Evolutionary conservation across 768 basidiomycete species (phyloP).

Genomic region (Serendipita sp.): DNA sequence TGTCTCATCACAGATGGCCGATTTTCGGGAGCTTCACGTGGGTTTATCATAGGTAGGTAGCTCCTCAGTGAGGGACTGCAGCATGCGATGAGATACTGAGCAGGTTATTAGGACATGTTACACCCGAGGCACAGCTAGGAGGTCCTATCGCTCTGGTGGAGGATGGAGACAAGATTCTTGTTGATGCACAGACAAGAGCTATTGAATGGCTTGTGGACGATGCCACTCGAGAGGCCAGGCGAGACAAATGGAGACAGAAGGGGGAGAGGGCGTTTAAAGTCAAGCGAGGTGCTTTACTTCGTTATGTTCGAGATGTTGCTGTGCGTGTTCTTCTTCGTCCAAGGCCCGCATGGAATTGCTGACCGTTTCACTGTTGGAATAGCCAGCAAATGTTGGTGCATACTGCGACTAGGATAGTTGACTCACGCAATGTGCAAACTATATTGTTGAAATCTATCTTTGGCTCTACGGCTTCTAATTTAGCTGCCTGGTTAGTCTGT

Average conservation of each 20-base stretch:
- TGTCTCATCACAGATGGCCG: slow-evolving; percentile 81
- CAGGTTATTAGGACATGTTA: slow-evolving; percentile 34
- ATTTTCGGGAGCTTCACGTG: slow-evolving; percentile 69
- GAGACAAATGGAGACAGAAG: slow-evolving; percentile 52
- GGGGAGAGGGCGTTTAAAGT: slow-evolving; percentile 49
- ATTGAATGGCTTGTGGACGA: slow-evolving; percentile 65
- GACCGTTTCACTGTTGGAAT: slow-evolving; percentile 3
- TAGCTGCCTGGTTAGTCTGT: no score
- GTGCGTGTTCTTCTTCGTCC: slow-evolving; percentile 33
- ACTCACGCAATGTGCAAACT: background rate
- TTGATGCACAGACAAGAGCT: slow-evolving; percentile 47
- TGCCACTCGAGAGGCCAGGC: slow-evolving; percentile 44
- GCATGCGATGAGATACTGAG: background rate
- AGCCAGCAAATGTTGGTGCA: slow-evolving; percentile 73
- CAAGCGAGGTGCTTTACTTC: slow-evolving; percentile 55
- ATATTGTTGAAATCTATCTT: background rate
- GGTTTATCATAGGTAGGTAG: slow-evolving; percentile 40
- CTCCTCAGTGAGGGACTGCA: background rate
- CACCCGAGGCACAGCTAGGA: slow-evolving; percentile 55
- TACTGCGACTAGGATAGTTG: slow-evolving; percentile 46
- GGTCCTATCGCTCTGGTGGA: slow-evolving; percentile 78
- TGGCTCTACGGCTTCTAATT: no score
- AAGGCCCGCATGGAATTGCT: background rate
- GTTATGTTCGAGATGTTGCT: slow-evolving; percentile 76
- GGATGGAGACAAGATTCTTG: slow-evolving; percentile 65